Conservation (phyloP, 768 basidiomycete genomes). For the Hericium rajendrae region DNA sequence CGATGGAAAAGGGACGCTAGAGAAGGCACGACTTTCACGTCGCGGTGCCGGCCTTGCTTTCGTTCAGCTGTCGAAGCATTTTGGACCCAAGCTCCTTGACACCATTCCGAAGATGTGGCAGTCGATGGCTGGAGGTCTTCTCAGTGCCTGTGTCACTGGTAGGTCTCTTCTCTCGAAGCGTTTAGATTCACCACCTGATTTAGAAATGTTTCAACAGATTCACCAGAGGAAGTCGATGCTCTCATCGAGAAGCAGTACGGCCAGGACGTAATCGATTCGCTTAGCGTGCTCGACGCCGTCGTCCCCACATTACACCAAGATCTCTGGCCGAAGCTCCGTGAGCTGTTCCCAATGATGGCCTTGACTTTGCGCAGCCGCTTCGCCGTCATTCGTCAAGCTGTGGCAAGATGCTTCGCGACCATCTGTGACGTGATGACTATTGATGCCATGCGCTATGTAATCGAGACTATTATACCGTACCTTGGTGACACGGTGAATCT, state of each 20-base stretch:
- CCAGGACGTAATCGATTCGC: constrained; percentile 86
- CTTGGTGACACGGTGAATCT: constrained; percentile 70
- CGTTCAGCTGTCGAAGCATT: constrained; percentile 61
- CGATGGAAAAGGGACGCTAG: constrained; percentile 39
- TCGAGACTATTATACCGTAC: constrained; percentile 73
- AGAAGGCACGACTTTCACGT: constrained; percentile 68
- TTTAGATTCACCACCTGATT: neutral
- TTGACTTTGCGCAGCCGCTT: constrained; percentile 77
- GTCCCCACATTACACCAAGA: constrained; percentile 63
- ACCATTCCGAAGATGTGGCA: constrained; percentile 94
- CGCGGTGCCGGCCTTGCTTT: constrained; percentile 85
- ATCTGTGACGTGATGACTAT: constrained; percentile 80
- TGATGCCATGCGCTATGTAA: constrained; percentile 83
- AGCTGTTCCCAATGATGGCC: constrained; percentile 69
- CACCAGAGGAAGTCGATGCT: constrained; percentile 47
- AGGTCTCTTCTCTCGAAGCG: constrained; percentile 16
- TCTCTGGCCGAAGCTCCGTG: constrained; percentile 58
- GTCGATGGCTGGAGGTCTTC: constrained; percentile 73
- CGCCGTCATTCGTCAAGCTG: constrained; percentile 83
- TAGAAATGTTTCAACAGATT: constrained; percentile 16
- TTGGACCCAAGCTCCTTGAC: constrained; percentile 63
- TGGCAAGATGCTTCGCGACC: constrained; percentile 80
- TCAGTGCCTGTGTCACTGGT: constrained; percentile 63
- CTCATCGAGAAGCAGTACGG: constrained; percentile 66
- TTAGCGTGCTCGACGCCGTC: constrained; percentile 82